Percentiles rank a stretch among this genome's conserved stretches.
Conservation (phyloP, 306 rosid genomes). For the Carpinus viminea region DNA sequence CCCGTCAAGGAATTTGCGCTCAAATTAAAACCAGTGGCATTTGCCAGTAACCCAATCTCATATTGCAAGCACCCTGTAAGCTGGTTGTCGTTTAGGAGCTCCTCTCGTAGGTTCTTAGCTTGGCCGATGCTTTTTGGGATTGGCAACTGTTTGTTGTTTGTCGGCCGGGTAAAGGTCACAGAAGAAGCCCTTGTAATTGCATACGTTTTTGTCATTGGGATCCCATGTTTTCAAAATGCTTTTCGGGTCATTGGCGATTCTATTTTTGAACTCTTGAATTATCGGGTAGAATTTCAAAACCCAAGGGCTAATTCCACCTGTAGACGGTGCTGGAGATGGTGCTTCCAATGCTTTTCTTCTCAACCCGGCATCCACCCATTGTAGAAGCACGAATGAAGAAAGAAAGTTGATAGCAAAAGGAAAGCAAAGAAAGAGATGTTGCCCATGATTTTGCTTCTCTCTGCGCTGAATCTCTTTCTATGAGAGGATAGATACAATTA, state of each 20-base stretch:
- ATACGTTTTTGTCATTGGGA: accelerated
- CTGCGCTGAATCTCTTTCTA: no score
- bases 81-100: conserved; percentile 57
- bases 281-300: conserved; percentile 26
- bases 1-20: conserved; percentile 55
- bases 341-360: conserved; percentile 34
- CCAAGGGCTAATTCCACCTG: background rate
- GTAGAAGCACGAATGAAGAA: conserved; percentile 3
- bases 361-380: background rate
- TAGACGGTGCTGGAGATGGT: background rate
- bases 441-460: conserved; percentile 18
- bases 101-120: conserved; percentile 49
- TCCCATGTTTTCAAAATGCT: conserved; percentile 32
- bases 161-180: conserved; percentile 25
- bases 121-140: conserved; percentile 60
- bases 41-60: conserved; percentile 56
- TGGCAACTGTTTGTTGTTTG: background rate
- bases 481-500: no score
- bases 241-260: background rate
- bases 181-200: conserved; percentile 31
- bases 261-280: conserved; percentile 19
- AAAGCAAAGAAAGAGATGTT: conserved; percentile 17
- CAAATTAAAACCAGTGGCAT: conserved; percentile 55
- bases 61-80: conserved; percentile 66
- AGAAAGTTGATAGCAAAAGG: conserved; percentile 20